Evolutionary conservation across 1,284 basidiomycete genomes (phyloP).

Genomic region (Malassezia vespertilionis): DNA sequence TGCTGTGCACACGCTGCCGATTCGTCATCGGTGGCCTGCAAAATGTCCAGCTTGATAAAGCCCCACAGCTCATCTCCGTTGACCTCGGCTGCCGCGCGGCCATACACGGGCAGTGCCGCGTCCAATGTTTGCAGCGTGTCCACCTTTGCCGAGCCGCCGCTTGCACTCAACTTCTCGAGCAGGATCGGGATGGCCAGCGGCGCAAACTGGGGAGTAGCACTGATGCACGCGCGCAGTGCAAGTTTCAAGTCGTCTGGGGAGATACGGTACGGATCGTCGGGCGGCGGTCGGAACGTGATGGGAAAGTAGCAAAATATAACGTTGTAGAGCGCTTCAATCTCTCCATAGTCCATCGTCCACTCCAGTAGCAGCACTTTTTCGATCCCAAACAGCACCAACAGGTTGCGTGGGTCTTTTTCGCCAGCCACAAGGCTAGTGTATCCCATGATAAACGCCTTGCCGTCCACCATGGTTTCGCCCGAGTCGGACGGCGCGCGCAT

Average conservation of each 20-base stretch:
- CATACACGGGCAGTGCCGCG: slow-evolving; percentile 40
- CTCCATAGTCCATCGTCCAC: slow-evolving; percentile 62
- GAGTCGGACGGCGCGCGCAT: slow-evolving; percentile 5
- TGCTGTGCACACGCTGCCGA: slow-evolving; percentile 26
- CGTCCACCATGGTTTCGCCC: slow-evolving; percentile 37
- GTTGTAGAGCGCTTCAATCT: slow-evolving; percentile 71
- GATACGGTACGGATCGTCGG: slow-evolving; percentile 88
- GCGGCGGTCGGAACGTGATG: slow-evolving; percentile 87
- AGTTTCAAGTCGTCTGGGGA: slow-evolving; percentile 72
- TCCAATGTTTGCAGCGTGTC: slow-evolving; percentile 37
- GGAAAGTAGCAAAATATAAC: slow-evolving; percentile 98
- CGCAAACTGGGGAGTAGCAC: slow-evolving; percentile 71
- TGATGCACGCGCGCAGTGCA: slow-evolving; percentile 62
- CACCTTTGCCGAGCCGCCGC: slow-evolving; percentile 66
- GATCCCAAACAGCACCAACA: slow-evolving; percentile 79
- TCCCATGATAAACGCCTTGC: slow-evolving; percentile 59
- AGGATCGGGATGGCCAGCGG: slow-evolving; percentile 75
- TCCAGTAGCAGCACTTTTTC: slow-evolving; percentile 72
- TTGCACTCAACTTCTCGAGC: slow-evolving; percentile 79
- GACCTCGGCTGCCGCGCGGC: slow-evolving; percentile 28
- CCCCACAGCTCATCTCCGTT: slow-evolving; percentile 35
- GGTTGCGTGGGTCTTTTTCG: slow-evolving; percentile 93
- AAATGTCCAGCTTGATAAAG: slow-evolving; percentile 39
- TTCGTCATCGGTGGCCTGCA: slow-evolving; percentile 44
- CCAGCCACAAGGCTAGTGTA: slow-evolving; percentile 76